Base-by-base conservation (phyloP, 768 basidiomycete species). In the Suillus subluteus region DNA sequence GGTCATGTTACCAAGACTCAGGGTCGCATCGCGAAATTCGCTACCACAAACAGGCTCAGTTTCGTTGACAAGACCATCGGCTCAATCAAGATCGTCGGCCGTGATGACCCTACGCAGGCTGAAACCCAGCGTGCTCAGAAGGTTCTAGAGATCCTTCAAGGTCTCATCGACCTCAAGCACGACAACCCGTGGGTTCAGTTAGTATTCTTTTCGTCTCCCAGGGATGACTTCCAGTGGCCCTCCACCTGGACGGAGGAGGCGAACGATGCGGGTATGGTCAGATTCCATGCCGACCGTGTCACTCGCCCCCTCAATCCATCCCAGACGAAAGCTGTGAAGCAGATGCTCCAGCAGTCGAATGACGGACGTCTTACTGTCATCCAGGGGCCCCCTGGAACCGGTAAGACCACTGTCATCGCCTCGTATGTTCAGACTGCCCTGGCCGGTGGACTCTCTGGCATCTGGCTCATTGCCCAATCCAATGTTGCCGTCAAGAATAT, bases 401-500 rank as follows among this genome's bases (percentile, higher is more conserved):
- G 90, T 23, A 91, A 91, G 73, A 91, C 90, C 0, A 87, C 88
- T 52, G 90, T 91, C 2, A 91, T 91, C 76, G 86, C 87, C 15
- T 80, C 84, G 4, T 90, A 80, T 82, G 87, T 89, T 12, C 75
- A 82, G 26, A 78, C 79, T 69, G 83, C 87, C 46, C 71, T 84
- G 23, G 69, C 75, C 37, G 70, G 71, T 61, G 80, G 79, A 0
- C 72, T 76, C 23, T 69, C 74, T 67, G 88, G 90, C 0, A 87
- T 94, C 16, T 95, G 92, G 91, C 85, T 95, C 6, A 80, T 93
- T 72, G 91, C 93, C 44, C 91, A 95, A 72, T 91, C 90, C 21
- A 95, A 95, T 80, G 87, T 95, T 58, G 93, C 91, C 61, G 93
- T 95, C 23, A 94, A 93, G 76, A 95, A 95, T 70, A 94, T 95